phyloP scores from a whole-genome alignment of 208 protist species.

The Trichomonas gallinae region DNA sequence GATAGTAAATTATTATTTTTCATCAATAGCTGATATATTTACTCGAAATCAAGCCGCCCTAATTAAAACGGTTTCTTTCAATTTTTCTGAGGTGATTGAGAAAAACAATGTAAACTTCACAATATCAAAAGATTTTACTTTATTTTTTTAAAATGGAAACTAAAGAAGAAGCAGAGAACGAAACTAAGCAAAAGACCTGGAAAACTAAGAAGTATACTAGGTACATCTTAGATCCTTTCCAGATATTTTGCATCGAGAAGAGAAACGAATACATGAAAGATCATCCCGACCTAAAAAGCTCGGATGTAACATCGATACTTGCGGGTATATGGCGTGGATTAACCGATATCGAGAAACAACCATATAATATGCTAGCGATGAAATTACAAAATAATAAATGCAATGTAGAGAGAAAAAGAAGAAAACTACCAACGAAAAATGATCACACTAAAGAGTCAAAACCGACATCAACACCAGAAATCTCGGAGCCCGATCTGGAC shows the following conservation, averaged over 20 bases:
- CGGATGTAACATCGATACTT: not conserved
- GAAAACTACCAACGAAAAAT: not conserved
- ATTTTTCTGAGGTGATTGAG: not conserved
- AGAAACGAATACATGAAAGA: not conserved
- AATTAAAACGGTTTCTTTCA: not conserved
- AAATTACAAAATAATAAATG: not conserved
- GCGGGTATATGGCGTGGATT: not conserved
- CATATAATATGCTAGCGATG: not conserved
- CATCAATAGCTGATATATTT: too few relatives aligned
- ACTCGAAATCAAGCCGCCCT: too few relatives aligned
- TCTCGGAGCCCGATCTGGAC: not conserved
- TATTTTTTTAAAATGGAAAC: not conserved
- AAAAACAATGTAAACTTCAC: not conserved
- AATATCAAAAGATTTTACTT: not conserved
- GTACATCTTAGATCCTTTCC: not conserved
- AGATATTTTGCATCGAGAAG: not conserved
- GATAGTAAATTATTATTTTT: too few relatives aligned
- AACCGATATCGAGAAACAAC: not conserved
- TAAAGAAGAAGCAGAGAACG: not conserved
- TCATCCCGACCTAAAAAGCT: not conserved
- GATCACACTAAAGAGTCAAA: not conserved
- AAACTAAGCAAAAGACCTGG: not conserved
- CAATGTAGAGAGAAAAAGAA: not conserved
- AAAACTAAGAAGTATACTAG: not conserved
- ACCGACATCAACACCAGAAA: not conserved